Percentiles rank a stretch among this genome's conserved stretches.
Evolutionary conservation across 1,284 basidiomycete genomes (phyloP).

Genomic region (Trichosporon asahii): DNA sequence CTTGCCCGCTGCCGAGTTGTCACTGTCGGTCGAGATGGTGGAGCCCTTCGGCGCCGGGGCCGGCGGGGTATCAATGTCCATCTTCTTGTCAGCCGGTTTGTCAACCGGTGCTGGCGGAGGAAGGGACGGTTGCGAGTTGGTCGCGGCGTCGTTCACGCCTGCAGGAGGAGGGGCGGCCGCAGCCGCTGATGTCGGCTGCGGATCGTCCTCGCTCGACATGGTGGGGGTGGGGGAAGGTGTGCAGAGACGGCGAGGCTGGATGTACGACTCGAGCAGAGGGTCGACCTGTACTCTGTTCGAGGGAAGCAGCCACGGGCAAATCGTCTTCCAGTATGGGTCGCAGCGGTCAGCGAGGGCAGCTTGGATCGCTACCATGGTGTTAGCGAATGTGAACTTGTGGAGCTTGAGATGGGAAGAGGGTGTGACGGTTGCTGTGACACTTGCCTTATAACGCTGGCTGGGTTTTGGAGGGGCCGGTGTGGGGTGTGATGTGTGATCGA

Average conservation of each 20-base stretch:
- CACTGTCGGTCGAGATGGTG: not conserved
- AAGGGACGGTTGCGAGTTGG: not conserved
- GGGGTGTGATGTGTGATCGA: not conserved
- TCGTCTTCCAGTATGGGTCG: slow-evolving; percentile 19
- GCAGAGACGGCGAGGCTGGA: slow-evolving; percentile 15
- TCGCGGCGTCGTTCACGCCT: not conserved
- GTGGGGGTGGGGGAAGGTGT: slow-evolving; percentile 23
- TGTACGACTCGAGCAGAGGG: slow-evolving; percentile 14
- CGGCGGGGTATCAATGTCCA: slow-evolving; percentile 3
- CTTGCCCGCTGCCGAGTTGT: not conserved
- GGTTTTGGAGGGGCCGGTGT: not conserved
- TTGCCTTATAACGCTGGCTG: slow-evolving; percentile 14
- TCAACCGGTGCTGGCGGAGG: not conserved
- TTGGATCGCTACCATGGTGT: slow-evolving; percentile 9
- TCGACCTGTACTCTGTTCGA: slow-evolving; percentile 3
- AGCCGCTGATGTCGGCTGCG: slow-evolving; percentile 5
- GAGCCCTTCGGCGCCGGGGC: slow-evolving; percentile 13
- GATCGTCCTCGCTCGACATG: slow-evolving; percentile 28
- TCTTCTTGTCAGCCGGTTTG: slow-evolving; percentile 5
- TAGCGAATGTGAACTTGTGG: not conserved
- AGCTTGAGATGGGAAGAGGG: slow-evolving; percentile 9
- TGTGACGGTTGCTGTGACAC: slow-evolving; percentile 13
- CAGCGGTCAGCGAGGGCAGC: not conserved
- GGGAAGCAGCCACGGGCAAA: slow-evolving; percentile 21
- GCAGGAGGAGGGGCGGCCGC: not conserved